Conservation (phyloP, 805 yeast genomes). For the Ogataea methylovora region DNA sequence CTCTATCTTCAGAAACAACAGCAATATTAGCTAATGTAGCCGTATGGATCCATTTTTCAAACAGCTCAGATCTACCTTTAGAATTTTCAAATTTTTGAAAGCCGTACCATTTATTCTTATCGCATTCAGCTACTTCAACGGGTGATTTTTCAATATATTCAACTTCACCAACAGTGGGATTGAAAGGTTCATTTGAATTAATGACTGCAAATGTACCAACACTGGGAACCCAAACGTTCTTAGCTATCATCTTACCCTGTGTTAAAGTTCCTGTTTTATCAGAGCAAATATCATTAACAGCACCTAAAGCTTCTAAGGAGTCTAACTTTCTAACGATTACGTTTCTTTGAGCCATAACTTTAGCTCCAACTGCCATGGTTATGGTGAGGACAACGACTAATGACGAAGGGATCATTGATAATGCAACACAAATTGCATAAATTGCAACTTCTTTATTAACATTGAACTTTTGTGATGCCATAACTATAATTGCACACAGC, state of each 20-base stretch:
- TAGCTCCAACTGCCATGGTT: slow-evolving; percentile 80
- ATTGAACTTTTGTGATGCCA: slow-evolving; percentile 71
- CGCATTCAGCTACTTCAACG: slow-evolving; percentile 28
- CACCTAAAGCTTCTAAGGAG: slow-evolving; percentile 72
- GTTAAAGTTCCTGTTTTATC: slow-evolving; percentile 82
- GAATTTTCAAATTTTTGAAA: slow-evolving; percentile 12
- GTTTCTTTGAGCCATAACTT: slow-evolving; percentile 57
- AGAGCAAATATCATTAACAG: slow-evolving; percentile 73
- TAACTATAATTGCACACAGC: slow-evolving; percentile 76
- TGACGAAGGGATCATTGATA: slow-evolving; percentile 79
- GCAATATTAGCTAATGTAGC: slow-evolving; percentile 83
- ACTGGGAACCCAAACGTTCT: slow-evolving; percentile 59
- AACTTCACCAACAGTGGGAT: slow-evolving; percentile 54
- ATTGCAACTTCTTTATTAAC: slow-evolving; percentile 81
- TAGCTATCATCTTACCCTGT: slow-evolving; percentile 73
- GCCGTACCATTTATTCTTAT: slow-evolving; percentile 24
- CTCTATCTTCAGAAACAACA: slow-evolving; percentile 42
- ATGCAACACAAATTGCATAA: slow-evolving; percentile 79
- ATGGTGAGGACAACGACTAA: slow-evolving; percentile 76
- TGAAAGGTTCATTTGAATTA: slow-evolving; percentile 52
- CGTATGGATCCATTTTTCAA: slow-evolving; percentile 47
- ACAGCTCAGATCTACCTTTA: slow-evolving; percentile 16
- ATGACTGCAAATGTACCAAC: slow-evolving; percentile 49
- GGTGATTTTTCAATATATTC: slow-evolving; percentile 29
- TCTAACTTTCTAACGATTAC: slow-evolving; percentile 74